Evolutionary conservation across 441 rosid species (phyloP), one percentile per base, ranked within the genome.

Genomic region (Euphorbia neoarborescens): DNA sequence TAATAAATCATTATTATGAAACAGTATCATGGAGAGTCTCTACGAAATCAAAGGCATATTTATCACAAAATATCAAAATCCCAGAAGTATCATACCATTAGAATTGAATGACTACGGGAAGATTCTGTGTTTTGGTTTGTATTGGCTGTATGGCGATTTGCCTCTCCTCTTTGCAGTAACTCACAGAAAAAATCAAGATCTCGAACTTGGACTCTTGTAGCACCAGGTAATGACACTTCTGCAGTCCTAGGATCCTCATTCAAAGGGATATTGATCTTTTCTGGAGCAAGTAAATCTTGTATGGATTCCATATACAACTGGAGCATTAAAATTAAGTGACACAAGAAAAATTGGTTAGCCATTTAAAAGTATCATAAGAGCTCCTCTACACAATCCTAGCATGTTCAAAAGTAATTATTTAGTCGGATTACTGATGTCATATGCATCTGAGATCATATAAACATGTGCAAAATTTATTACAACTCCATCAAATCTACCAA

Each of bases 21-120:
- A 71, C 69, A 24, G 40, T 63, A 51, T 58, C 15, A 56, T 13
- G 71, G 71, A 73, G 63, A 42, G 56, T 70, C 32, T 57, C 35
- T 22, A 17, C 35, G 28, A 62, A 19, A 10, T 38, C 38, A 8
- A 53, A 68, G 56, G 20, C 30, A 50, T 15, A 27, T 44, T 40
- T 59, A 62, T 66, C 54, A 22, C 24, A 46, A 56, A 60, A 73
- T 12, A 27, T 65, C 12, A 62, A 72, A 34, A 51, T 63, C 48
- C 59, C 25, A 46, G 56, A 15, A 65, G 65, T 54, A 62, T 34
- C 85, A 58, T 77, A 89, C 98, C 91, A 82, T 84, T 65, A 93
- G 89, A 82, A 93, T 87, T 42, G 98, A 94, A 79, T 93, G 98
- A 81, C 98, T 93, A 56, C 96, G 94, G 17, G 98, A 93, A 71